Evolutionary conservation across 805 yeast species (phyloP).

Genomic region (Saturnispora galanensis): DNA sequence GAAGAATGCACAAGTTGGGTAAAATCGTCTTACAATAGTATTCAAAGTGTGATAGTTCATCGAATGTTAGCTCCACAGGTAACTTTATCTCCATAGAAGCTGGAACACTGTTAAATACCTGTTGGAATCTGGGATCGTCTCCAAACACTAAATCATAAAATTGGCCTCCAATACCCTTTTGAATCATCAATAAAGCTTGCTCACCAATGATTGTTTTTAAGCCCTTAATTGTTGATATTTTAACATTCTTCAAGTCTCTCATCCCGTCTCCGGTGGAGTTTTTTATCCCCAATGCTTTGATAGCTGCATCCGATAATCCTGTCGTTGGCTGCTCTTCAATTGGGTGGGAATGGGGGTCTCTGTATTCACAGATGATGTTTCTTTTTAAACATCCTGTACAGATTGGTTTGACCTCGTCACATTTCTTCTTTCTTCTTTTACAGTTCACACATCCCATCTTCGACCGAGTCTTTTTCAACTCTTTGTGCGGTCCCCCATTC

Average conservation of each 20-base stretch:
- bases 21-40: slow-evolving; percentile 39
- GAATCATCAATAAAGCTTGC: slow-evolving; percentile 5
- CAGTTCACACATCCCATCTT: slow-evolving; percentile 23
- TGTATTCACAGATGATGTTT: slow-evolving; percentile 16
- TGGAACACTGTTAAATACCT: slow-evolving; percentile 9
- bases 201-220: slow-evolving; percentile 7
- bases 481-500: not conserved
- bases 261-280: slow-evolving; percentile 8
- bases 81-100: slow-evolving; percentile 13
- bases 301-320: slow-evolving; percentile 4
- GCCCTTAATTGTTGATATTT: slow-evolving; percentile 7
- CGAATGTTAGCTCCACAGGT: slow-evolving; percentile 14
- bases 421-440: slow-evolving; percentile 23
- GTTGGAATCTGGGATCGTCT: slow-evolving; percentile 11
- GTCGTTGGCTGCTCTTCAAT: not conserved
- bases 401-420: slow-evolving; percentile 22
- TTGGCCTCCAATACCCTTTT: slow-evolving; percentile 3
- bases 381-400: slow-evolving; percentile 23
- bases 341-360: slow-evolving; percentile 2
- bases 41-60: slow-evolving; percentile 29
- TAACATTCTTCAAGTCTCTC: slow-evolving; percentile 5
- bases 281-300: slow-evolving; percentile 5
- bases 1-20: slow-evolving; percentile 39
- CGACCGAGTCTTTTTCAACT: slow-evolving; percentile 13
- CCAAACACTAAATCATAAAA: slow-evolving; percentile 6